phyloP scores from a whole-genome alignment of 805 yeast genomes.

The Lipomyces kockii region DNA sequence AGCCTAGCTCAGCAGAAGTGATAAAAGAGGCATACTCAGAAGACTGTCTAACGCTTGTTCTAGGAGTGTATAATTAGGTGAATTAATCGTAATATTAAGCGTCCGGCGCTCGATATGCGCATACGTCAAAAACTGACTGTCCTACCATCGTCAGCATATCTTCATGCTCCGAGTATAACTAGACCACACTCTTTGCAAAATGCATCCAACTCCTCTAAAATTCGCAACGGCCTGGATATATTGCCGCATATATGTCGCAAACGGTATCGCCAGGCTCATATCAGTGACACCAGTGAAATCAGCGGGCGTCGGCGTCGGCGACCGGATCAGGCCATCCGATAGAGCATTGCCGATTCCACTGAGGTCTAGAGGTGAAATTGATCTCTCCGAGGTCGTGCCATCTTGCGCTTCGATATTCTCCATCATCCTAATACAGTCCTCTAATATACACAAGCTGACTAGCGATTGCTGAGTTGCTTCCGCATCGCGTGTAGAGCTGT shows the following conservation, averaged over 20 bases:
- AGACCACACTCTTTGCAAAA: background rate
- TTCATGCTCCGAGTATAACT: background rate
- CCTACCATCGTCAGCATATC: background rate
- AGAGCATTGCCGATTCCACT: background rate
- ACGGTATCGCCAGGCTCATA: background rate
- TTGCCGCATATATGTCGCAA: background rate
- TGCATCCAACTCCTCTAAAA: background rate
- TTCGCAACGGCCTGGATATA: background rate
- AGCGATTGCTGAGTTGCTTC: background rate
- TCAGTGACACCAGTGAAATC: background rate
- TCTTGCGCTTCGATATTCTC: background rate
- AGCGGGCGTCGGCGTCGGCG: background rate
- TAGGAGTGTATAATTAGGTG: background rate
- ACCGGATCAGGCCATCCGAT: no score
- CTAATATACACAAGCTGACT: background rate
- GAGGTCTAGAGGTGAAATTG: background rate
- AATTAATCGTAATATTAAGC: background rate
- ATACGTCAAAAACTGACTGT: background rate
- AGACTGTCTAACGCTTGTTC: background rate
- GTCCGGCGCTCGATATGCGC: background rate
- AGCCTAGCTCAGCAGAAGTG: background rate
- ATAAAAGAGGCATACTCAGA: background rate
- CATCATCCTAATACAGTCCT: background rate
- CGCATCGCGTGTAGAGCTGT: background rate
- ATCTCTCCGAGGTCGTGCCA: background rate